Evolutionary conservation across 768 basidiomycete genomes (phyloP), one percentile per base, ranked within the genome.

Genomic region (Lepiota subincarnata): DNA sequence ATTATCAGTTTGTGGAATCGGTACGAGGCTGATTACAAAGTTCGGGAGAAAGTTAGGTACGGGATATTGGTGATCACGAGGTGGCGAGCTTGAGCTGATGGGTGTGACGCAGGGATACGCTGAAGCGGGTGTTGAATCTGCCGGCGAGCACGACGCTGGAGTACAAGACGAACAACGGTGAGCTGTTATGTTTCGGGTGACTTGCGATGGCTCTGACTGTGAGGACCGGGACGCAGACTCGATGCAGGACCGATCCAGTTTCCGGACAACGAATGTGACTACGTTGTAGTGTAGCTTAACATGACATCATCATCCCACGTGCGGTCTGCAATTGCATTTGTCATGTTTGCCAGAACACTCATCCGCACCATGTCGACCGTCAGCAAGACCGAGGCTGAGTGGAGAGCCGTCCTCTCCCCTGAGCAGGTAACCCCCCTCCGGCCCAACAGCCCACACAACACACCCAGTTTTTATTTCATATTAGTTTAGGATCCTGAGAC

Each of bases 1-100:
- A 96, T 98, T 57, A 75, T 98, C 52, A 89, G 87, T 59, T 63
- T 98, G 18, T 98, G 96, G 96, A 94, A 95, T 64, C 81, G 86
- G 60, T 77, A 85, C 53, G 93, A 92, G 59, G 82, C 75, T 5
- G 90, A 95, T 60, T 67, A 75, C 16, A 87, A 84, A 61, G 77
- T 87, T 28, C 83, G 86, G 58, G 91, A 92, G 60, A 83, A 83
- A 62, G 89, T 98, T 57, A 79, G 84, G 94, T 94, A 60, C 55
- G 88, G 73, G 11, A 34, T 41, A 44, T 39, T 36, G 22, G 20
- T 44, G 24, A 41, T 5, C 55, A 40, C 20, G 36, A 45, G 20
- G 20, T 28, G 6, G 11, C 16, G 24, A 36, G 35, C 19, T n/a
- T 44, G 22, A 16, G 18, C 50, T 50, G 46, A 53, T 48, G 28